Evolutionary conservation across 2,329 filamentous ascomycete species (phyloP).

Genomic region (Penicillium oxalicum): DNA sequence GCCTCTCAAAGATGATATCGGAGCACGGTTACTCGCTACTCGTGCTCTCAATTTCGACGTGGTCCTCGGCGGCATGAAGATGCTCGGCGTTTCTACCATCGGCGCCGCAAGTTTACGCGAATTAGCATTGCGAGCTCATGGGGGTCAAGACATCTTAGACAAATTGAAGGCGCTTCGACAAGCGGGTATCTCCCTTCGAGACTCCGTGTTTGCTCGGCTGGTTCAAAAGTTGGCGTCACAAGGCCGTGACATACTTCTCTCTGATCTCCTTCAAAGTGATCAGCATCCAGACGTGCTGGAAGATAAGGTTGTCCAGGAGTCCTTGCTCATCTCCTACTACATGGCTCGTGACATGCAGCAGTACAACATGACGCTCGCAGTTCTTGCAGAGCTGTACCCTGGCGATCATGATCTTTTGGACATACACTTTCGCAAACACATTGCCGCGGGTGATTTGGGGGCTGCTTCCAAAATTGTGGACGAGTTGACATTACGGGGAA

Average conservation of each 20-base stretch:
- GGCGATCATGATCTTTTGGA: slow-evolving; percentile 29
- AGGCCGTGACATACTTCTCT: slow-evolving; percentile 49
- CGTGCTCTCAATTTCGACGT: slow-evolving; percentile 67
- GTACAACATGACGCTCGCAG: slow-evolving; percentile 51
- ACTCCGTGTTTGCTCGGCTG: slow-evolving; percentile 60
- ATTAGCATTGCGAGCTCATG: slow-evolving; percentile 61
- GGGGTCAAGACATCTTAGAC: slow-evolving; percentile 50
- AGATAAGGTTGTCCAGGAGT: slow-evolving; percentile 49
- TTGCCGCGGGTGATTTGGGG: slow-evolving; percentile 28
- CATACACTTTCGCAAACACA: slow-evolving; percentile 37
- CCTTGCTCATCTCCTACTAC: slow-evolving; percentile 49
- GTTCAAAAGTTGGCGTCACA: slow-evolving; percentile 58
- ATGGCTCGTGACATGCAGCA: slow-evolving; percentile 46
- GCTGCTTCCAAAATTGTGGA: slow-evolving; percentile 35
- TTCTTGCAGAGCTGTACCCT: slow-evolving; percentile 41
- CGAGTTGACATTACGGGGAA: slow-evolving; percentile 45
- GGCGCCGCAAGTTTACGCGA: slow-evolving; percentile 73
- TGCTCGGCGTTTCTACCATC: slow-evolving; percentile 65
- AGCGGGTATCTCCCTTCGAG: slow-evolving; percentile 57
- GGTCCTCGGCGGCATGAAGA: slow-evolving; percentile 62
- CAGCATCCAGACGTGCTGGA: slow-evolving; percentile 61
- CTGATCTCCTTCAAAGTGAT: slow-evolving; percentile 52
- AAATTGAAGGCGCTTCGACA: slow-evolving; percentile 57
- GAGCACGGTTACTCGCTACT: slow-evolving; percentile 76
- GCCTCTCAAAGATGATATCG: slow-evolving; percentile 60